Evolutionary conservation across 495 filamentous ascomycete species (phyloP).

Genomic region (Glonium stellatum): DNA sequence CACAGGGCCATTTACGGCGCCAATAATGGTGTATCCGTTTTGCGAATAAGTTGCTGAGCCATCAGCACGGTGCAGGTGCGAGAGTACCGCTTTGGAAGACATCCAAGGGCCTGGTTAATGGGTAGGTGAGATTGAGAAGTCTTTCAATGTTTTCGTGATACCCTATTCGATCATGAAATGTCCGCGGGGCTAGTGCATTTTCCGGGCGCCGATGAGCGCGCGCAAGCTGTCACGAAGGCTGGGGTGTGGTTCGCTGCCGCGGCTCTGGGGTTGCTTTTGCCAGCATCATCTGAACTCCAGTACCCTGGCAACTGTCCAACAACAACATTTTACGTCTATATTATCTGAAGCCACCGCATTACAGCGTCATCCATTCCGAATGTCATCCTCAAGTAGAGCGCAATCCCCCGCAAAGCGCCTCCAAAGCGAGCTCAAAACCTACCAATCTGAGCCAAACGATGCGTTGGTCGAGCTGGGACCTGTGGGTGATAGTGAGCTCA

Average conservation of each 20-base stretch:
- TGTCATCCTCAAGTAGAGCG: slow-evolving; percentile 16
- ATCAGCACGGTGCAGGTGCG: slow-evolving; percentile 61
- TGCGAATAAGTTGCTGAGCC: slow-evolving; percentile 79
- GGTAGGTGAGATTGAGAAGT: not conserved
- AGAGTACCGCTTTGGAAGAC: slow-evolving; percentile 18
- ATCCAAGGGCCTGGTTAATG: slow-evolving; percentile 1
- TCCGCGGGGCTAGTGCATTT: slow-evolving; percentile 5
- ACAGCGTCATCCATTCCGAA: not conserved
- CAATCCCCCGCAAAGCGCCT: slow-evolving; percentile 49
- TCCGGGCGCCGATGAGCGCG: not conserved
- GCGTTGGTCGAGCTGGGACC: slow-evolving; percentile 58
- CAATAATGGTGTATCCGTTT: slow-evolving; percentile 73
- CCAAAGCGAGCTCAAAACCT: slow-evolving; percentile 57
- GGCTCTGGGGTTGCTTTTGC: slow-evolving; percentile 2
- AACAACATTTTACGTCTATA: not conserved
- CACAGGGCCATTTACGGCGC: slow-evolving; percentile 85
- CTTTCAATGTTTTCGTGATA: not conserved
- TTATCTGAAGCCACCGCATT: not conserved
- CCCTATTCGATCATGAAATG: not conserved
- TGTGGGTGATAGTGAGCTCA: slow-evolving; percentile 59
- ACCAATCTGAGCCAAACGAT: slow-evolving; percentile 49
- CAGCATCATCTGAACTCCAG: not conserved
- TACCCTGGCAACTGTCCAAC: not conserved
- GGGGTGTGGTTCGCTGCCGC: not conserved
- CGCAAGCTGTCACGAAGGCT: not conserved